Base-by-base conservation (phyloP, 495 filamentous ascomycete species). In the Neurospora africana region DNA sequence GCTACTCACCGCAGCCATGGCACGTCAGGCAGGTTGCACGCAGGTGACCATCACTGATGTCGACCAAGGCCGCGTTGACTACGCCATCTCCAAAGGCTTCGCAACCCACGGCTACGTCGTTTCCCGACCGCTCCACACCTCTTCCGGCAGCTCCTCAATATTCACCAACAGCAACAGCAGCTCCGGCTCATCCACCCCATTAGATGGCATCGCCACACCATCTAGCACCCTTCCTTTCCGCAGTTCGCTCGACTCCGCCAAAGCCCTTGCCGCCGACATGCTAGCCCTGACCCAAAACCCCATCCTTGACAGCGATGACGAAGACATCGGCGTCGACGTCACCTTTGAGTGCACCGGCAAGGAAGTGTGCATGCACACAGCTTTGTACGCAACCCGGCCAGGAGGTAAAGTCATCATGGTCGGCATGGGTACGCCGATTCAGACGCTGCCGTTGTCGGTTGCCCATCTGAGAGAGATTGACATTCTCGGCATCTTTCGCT, bases 311-410 rank as follows among this genome's bases (percentile, higher is more conserved):
- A 33, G 15, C 7, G 85, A 87, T 0, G 84, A 85, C 33, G 83
- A 84, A 15, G 81, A 87, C 15, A 85, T 88, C 3, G 92, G 92
- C 27, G 89, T 96, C 27, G 90, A 93, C 73, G 83, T 91, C 9
- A 89, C 93, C 8, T 96, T 97, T 76, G 94, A 98, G 77, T 97
- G 94, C 79, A 97, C 94, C 0, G 94, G 94, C 61, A 93, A 95
- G 69, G 92, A 94, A 41, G 84, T 89, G 4, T 96, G 93, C 78
- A 89, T 95, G 75, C 93, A 97, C 79, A 91, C 93, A 1, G 88
- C 90, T 3, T 92, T 98, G 58, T 97, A 95, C 75, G 92, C 91
- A 9, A 90, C 92, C 15, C 85, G 87, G 9, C 85, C 94, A 0
- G 94, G 94, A 13, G 93, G 93, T 11, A 89, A 91, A 73, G 85